Conservation (phyloP, 768 basidiomycete species). For the Clavulina sp. region DNA sequence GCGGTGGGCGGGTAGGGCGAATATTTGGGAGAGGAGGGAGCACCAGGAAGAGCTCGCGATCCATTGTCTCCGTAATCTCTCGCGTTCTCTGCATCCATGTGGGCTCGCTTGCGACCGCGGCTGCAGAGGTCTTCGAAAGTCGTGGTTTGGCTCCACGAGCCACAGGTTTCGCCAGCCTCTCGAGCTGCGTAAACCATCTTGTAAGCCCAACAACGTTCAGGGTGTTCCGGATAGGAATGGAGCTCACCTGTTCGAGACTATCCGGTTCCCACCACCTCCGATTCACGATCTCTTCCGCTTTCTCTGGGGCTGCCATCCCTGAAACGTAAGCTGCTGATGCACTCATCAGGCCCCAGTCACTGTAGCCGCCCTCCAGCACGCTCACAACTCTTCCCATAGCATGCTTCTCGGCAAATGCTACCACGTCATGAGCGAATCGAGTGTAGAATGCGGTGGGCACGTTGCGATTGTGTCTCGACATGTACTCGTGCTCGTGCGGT, state of each 20-base stretch:
- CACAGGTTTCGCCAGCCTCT: conserved; percentile 43
- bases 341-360: conserved; percentile 71
- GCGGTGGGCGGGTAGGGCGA: not conserved
- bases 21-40: conserved; percentile 1
- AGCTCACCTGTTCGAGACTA: conserved; percentile 40
- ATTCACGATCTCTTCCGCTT: conserved; percentile 38
- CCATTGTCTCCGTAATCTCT: conserved; percentile 29
- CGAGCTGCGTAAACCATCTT: conserved; percentile 30
- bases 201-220: not conserved
- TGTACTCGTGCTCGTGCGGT: conserved; percentile 75
- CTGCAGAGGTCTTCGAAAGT: conserved; percentile 13
- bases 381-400: conserved; percentile 60
- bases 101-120: conserved; percentile 17
- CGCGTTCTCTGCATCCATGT: conserved; percentile 44
- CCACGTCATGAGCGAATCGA: conserved; percentile 60
- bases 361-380: conserved; percentile 91
- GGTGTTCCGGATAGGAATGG: not conserved
- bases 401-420: conserved; percentile 42
- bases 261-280: conserved; percentile 49
- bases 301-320: conserved; percentile 34
- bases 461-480: conserved; percentile 84
- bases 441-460: conserved; percentile 77
- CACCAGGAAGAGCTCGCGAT: conserved; percentile 4
- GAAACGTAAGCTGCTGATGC: conserved; percentile 67
- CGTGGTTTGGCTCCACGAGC: conserved; percentile 24